Base-by-base conservation (phyloP, 331 rosid genomes). In the Rosa hybrid region DNA sequence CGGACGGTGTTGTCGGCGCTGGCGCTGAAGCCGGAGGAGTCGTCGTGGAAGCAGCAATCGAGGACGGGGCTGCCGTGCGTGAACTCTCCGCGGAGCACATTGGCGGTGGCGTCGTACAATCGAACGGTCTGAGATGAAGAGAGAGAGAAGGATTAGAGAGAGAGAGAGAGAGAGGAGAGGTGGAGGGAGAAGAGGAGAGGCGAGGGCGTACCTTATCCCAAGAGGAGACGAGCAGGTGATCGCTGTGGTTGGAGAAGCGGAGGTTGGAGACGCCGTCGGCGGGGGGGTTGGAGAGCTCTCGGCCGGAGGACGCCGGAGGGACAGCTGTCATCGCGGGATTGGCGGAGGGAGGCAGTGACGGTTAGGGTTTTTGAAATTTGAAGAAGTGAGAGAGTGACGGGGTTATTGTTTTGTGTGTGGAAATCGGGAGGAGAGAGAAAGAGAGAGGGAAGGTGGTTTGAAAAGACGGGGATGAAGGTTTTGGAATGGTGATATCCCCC, bases 21-120 rank as follows among this genome's bases (percentile, higher is more conserved):
- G 38, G 76, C 98, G 63, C 92, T 96, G 84, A 96, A 96, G 12
- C 98, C 98, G 0, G 99, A 96, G 18, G 97, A 88, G 78, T 93
- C 98, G 9, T 93, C 97, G 49, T 96, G 98, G 91, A 96, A 96
- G 88, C 97, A 96, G 68, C 98, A 96, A 50, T 96, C 97, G 59
- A 96, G 97, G 7, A 96, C 95, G 8, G 97, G 89, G 13, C 94
- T 96, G 5, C 87, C 88, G 68, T 96, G 98, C 72, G 86, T 71
- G 81, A 96, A 96, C 89, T 96, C 98, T 23, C 97, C 97, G 27
- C 89, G 91, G 51, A 96, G 87, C 50, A 91, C 90, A 75, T 92
- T 82, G 16, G 97, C 91, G 83, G 88, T 93, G 14, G 97, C 98
- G 76, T 96, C 98, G 76, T 96, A 96, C 89, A 93, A 72, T 7